phyloP scores from a whole-genome alignment of 176 grass and related monocot species.

The Eremochloa ophiuroides region DNA sequence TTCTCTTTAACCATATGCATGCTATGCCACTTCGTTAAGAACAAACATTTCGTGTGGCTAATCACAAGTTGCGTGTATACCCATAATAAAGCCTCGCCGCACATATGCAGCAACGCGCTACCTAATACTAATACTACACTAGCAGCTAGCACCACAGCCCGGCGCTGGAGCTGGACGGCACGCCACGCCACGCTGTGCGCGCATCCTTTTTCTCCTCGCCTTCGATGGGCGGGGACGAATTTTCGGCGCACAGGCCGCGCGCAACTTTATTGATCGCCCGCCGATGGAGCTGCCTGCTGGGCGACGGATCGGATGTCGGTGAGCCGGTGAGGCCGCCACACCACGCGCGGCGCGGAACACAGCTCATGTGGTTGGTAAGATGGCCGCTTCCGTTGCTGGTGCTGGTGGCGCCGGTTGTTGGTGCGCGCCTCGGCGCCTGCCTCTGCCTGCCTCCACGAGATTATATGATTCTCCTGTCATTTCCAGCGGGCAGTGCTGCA shows the following conservation, averaged over 20 bases:
- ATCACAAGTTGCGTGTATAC: no score
- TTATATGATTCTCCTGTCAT: slow-evolving; percentile 11
- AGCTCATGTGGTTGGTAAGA: slow-evolving; percentile 45
- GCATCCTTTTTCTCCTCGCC: neutral
- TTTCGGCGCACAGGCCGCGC: neutral
- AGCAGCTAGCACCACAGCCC: no score
- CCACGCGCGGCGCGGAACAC: neutral
- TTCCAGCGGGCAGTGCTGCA: neutral
- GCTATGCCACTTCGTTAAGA: no score
- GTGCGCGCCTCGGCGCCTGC: neutral
- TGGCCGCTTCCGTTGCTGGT: slow-evolving; percentile 38
- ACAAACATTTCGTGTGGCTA: no score
- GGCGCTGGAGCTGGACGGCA: no score
- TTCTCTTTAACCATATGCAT: no score
- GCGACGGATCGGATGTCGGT: neutral
- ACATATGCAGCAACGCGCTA: neutral
- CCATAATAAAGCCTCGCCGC: no score
- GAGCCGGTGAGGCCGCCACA: no score
- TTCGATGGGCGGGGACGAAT: neutral
- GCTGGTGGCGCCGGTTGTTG: slow-evolving; percentile 29
- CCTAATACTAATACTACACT: no score
- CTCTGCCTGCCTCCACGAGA: neutral
- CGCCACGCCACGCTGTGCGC: no score
- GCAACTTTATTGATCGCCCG: neutral
- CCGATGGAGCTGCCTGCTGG: neutral